These are phyloP conservation scores for Ceratocystis eucalypticola DNA, from an alignment of 2,329 filamentous ascomycete genomes.

Conservation along the genomic window DNA sequence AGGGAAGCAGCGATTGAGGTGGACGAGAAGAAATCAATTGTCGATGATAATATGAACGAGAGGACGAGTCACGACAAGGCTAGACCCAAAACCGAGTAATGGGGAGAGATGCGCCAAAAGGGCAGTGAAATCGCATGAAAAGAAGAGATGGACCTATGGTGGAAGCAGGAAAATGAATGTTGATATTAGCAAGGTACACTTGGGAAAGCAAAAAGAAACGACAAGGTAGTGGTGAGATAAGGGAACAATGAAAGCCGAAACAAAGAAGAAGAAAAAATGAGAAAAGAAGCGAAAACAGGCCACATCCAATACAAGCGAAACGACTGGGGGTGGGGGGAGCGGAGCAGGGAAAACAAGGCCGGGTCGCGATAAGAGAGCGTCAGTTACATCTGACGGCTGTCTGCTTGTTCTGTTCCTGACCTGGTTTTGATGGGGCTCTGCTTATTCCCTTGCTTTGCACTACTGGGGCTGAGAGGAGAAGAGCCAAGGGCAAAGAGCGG, in stretches of 20 bases:
- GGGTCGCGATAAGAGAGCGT: constrained; percentile 2
- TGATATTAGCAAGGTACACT: constrained; percentile 1
- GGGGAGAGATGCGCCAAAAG: neutral
- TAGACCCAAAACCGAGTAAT: neutral
- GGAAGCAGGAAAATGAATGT: neutral
- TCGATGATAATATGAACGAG: neutral
- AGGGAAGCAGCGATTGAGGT: neutral
- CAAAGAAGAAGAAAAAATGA: neutral
- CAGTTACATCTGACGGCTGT: neutral
- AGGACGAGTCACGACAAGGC: neutral
- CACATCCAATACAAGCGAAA: neutral
- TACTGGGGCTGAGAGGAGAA: too few species aligned
- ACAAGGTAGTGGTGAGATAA: neutral
- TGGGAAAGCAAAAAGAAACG: neutral
- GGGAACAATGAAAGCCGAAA: constrained; percentile 9
- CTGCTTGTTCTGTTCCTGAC: neutral
- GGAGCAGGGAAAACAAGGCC: neutral
- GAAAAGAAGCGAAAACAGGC: constrained; percentile 5
- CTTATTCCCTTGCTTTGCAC: too few species aligned
- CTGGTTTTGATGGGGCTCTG: neutral
- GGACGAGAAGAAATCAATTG: neutral
- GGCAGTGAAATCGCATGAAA: neutral
- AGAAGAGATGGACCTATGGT: neutral
- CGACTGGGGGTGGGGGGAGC: neutral
- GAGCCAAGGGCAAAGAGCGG: neutral